Conservation (phyloP, 2,329 filamentous ascomycete genomes). For the Aureobasidium sp. region DNA sequence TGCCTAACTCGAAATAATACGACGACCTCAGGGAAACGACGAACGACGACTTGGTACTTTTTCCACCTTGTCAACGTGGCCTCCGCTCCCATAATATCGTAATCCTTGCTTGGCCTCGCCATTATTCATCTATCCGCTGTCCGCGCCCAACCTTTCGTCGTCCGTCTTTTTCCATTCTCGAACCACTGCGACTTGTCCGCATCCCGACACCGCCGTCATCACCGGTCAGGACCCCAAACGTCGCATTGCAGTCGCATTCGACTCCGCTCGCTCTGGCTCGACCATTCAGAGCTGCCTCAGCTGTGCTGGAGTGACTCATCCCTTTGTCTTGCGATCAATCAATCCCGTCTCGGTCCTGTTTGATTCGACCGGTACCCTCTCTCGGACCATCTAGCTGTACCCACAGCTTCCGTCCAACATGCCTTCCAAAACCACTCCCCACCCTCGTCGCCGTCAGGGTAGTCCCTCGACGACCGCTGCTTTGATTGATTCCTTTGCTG, state of each 20-base stretch:
- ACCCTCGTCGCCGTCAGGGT: slow-evolving; percentile 15
- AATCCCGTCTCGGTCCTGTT: background rate
- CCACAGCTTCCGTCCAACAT: background rate
- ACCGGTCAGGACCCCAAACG: background rate
- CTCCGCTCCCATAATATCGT: slow-evolving; percentile 1
- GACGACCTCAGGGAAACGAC: background rate
- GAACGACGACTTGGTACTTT: background rate
- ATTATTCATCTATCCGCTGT: slow-evolving; percentile 3
- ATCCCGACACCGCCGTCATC: slow-evolving; percentile 12
- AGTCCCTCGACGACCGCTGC: slow-evolving; percentile 28
- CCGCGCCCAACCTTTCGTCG: background rate
- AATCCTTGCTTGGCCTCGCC: slow-evolving; percentile 8
- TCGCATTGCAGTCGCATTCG: background rate
- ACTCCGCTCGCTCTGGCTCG: background rate
- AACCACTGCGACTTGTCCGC: background rate
- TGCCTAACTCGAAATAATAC: background rate
- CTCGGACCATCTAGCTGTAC: slow-evolving; percentile 1
- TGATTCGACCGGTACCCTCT: slow-evolving; percentile 1
- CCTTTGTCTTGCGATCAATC: slow-evolving; percentile 8
- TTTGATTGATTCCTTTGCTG: slow-evolving; percentile 45
- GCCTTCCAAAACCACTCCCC: slow-evolving; percentile 8
- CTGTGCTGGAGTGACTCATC: slow-evolving; percentile 8
- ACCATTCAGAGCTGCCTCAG: slow-evolving; percentile 3
- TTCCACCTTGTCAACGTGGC: slow-evolving; percentile 8
- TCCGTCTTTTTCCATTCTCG: slow-evolving; percentile 4